These are phyloP conservation scores for Ciborinia camelliae DNA, from an alignment of 2,329 filamentous ascomycete genomes.

Conservation along the genomic window DNA sequence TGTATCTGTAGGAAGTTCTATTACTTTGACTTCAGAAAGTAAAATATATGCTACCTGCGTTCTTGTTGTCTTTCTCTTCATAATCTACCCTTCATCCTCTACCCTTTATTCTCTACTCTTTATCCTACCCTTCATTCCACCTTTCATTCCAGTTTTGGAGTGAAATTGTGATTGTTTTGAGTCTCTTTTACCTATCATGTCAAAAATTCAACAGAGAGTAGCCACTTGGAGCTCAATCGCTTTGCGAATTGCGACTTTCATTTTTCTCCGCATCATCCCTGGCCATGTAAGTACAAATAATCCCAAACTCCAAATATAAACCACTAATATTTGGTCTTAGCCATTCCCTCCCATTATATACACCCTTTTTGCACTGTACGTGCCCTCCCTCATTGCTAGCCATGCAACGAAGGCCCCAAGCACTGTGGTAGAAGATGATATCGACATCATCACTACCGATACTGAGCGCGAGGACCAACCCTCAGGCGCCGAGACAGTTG, in stretches of 20 bases:
- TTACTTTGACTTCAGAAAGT: neutral
- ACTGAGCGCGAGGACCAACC: constrained; percentile 41
- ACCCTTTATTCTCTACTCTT: neutral
- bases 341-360: constrained; percentile 48
- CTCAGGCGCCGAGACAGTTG: constrained; percentile 54
- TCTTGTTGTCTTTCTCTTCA: neutral
- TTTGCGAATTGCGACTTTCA: constrained; percentile 49
- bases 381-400: constrained; percentile 59
- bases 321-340: constrained; percentile 22
- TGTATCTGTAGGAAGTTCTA: neutral
- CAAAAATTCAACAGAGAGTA: constrained; percentile 27
- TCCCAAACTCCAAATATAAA: neutral
- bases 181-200: neutral
- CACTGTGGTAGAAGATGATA: constrained; percentile 55
- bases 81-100: too few species aligned
- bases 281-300: constrained; percentile 35
- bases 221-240: constrained; percentile 45
- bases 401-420: constrained; percentile 56
- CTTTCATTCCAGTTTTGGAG: neutral
- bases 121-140: neutral
- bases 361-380: constrained; percentile 62
- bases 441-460: constrained; percentile 54
- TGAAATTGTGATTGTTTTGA: neutral
- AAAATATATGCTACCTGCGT: neutral
- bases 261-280: constrained; percentile 58